A percentile compares a stretch with the other conserved stretches of the same genome.
Conservation (phyloP, 139 green algal species). For the Closterium sp. region DNA sequence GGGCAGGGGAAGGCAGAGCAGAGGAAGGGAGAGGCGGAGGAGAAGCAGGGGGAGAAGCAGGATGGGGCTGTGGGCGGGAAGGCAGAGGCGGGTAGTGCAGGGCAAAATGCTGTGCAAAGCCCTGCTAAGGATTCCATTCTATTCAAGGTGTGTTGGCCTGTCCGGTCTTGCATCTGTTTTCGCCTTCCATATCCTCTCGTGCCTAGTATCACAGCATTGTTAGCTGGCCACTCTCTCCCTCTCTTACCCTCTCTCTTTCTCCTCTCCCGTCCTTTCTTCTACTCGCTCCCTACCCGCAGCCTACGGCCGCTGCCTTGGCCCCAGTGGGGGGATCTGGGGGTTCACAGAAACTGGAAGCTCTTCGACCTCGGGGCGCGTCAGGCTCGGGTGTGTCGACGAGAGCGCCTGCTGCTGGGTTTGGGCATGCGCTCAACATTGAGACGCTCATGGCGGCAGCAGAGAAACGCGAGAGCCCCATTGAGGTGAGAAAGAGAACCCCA, state of each 20-base stretch:
- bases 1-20: neutral
- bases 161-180: too few species aligned
- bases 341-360: neutral
- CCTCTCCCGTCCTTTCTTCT: too few species aligned
- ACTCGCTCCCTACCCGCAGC: too few species aligned
- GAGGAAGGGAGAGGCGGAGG: too few species aligned
- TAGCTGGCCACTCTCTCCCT: too few species aligned
- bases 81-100: neutral
- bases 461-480: slow-evolving; percentile 34
- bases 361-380: neutral
- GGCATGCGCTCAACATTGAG: slow-evolving; percentile 81
- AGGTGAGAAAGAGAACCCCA: neutral
- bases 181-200: too few species aligned
- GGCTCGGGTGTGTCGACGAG: neutral
- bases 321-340: too few species aligned
- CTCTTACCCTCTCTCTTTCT: too few species aligned
- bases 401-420: slow-evolving; percentile 26
- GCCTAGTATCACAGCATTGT: too few species aligned
- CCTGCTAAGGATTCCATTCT: neutral
- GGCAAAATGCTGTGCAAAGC: neutral
- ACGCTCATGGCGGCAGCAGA: slow-evolving; percentile 80
- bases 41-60: neutral
- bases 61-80: neutral
- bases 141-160: neutral
- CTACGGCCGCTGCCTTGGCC: too few species aligned